Evolutionary conservation across 129 eudicot species (phyloP).

Genomic region (Centaurea solstitialis): DNA sequence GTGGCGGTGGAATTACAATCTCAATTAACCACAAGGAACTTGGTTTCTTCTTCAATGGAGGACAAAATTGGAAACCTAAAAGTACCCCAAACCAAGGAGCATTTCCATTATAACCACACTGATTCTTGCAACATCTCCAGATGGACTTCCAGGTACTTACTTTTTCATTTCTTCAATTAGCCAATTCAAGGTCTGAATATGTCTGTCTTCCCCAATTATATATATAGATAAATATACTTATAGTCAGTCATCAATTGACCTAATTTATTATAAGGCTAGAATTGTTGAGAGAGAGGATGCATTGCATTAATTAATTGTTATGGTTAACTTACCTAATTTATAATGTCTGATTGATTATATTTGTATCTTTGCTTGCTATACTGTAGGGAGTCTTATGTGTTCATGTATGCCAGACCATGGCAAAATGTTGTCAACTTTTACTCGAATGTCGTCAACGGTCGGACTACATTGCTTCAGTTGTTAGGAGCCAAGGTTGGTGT

Average conservation of each 20-base stretch:
- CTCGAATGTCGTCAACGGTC: constrained; percentile 61
- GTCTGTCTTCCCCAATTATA: too few species aligned
- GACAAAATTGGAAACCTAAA: not conserved
- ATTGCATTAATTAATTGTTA: not conserved
- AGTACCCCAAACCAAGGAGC: constrained; percentile 30
- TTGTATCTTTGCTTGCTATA: constrained; percentile 3
- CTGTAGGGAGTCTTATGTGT: constrained; percentile 80
- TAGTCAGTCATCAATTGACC: not conserved
- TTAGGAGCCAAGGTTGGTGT: constrained; percentile 59
- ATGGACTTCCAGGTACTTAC: constrained; percentile 76
- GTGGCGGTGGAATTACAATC: constrained; percentile 28
- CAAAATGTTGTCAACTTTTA: constrained; percentile 62
- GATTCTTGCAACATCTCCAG: constrained; percentile 67
- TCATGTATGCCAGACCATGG: constrained; percentile 91
- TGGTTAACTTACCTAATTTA: constrained; percentile 2
- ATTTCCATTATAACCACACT: constrained; percentile 66
- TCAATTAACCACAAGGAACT: constrained; percentile 8
- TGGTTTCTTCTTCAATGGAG: constrained; percentile 17
- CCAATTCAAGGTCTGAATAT: not conserved
- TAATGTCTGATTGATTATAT: not conserved
- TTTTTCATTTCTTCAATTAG: not conserved
- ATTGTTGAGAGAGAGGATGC: not conserved
- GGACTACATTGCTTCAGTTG: constrained; percentile 46
- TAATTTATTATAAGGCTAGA: not conserved
- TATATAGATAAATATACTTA: not conserved